These are phyloP conservation scores for Mucor indicus DNA, from an alignment of 371 early-diverging fungal genomes.

Conservation along the genomic window DNA sequence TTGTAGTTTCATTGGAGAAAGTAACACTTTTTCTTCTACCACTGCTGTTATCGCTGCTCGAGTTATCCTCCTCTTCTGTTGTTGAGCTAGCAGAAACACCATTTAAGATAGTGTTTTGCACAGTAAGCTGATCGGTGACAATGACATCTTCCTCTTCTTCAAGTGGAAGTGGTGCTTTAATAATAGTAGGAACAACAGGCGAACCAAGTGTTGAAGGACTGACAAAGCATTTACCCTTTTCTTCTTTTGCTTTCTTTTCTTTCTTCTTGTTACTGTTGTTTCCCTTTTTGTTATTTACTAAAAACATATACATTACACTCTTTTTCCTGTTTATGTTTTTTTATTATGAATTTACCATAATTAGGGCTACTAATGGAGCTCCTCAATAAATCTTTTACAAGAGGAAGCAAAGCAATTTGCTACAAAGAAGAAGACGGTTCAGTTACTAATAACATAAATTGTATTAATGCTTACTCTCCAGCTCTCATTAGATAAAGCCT, in stretches of 20 bases:
- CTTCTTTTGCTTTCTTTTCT: slow-evolving; percentile 6
- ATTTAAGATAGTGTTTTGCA: slow-evolving; percentile 21
- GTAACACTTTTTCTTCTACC: slow-evolving; percentile 13
- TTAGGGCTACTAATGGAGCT: too few relatives aligned
- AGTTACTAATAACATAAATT: too few relatives aligned
- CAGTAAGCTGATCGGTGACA: slow-evolving; percentile 13
- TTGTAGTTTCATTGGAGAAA: slow-evolving; percentile 8
- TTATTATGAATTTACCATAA: too few relatives aligned
- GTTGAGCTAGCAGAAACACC: too few relatives aligned
- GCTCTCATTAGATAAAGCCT: slow-evolving; percentile 44
- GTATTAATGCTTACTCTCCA: slow-evolving; percentile 58
- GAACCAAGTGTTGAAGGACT: slow-evolving; percentile 14
- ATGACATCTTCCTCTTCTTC: background rate
- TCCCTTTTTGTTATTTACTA: too few relatives aligned
- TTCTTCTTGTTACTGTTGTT: slow-evolving; percentile 2
- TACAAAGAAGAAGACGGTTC: too few relatives aligned
- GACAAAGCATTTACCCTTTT: slow-evolving; percentile 6
- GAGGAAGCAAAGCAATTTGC: slow-evolving; percentile 44
- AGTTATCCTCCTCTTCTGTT: too few relatives aligned
- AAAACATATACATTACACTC: too few relatives aligned
- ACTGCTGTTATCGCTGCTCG: background rate
- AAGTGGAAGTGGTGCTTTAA: background rate
- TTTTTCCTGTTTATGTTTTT: too few relatives aligned
- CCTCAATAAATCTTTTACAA: slow-evolving; percentile 44
- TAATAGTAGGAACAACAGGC: slow-evolving; percentile 21